These are phyloP conservation scores for Exophiala oligosperma DNA, from an alignment of 2,329 filamentous ascomycete species.

Conservation along the genomic window DNA sequence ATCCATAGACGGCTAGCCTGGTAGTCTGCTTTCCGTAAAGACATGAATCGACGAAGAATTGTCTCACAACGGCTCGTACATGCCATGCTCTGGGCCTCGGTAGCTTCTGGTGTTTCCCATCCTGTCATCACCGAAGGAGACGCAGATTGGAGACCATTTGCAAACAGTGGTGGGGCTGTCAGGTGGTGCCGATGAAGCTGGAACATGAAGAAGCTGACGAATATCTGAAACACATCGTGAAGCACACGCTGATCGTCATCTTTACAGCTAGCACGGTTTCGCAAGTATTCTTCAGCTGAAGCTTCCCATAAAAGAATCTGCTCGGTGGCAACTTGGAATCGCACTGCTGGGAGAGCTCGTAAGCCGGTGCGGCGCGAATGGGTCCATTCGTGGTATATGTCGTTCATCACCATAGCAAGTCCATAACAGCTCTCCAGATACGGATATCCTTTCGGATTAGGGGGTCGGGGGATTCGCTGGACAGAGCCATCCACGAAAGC, in stretches of 20 bases:
- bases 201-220: conserved; percentile 14
- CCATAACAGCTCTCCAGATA: conserved; percentile 11
- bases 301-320: conserved; percentile 12
- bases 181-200: conserved; percentile 11
- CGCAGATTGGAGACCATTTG: not conserved
- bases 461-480: conserved; percentile 1
- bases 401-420: conserved; percentile 11
- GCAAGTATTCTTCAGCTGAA: conserved; percentile 10
- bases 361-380: conserved; percentile 1
- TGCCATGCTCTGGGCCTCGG: not conserved
- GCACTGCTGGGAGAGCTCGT: conserved; percentile 2
- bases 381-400: conserved; percentile 12
- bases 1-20: conserved; percentile 10
- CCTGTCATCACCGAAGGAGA: not conserved
- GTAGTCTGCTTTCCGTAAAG: conserved; percentile 2
- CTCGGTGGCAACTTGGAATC: conserved; percentile 10
- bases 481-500: conserved; percentile 12
- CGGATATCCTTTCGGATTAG: conserved; percentile 1
- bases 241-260: conserved; percentile 6
- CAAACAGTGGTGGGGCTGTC: not conserved
- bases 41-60: conserved; percentile 5
- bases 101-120: not conserved
- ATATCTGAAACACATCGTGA: conserved; percentile 13
- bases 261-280: conserved; percentile 6
- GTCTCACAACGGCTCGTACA: conserved; percentile 10